Conservation (phyloP, 2,329 filamentous ascomycete genomes). For the Penicillium corylophilum region DNA sequence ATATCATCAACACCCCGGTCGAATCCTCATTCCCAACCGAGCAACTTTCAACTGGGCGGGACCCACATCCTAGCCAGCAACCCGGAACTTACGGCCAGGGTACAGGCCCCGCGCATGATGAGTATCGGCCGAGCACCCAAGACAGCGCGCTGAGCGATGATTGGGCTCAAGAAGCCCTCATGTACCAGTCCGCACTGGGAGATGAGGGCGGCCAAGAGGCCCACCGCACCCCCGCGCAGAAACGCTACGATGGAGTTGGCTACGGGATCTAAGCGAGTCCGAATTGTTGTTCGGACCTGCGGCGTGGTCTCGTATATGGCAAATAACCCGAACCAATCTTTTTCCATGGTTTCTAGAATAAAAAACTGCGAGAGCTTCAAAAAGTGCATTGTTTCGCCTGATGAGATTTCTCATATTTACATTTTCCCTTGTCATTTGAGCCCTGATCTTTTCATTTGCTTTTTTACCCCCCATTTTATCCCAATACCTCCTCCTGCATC, state of each 20-base stretch:
- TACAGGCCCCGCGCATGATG: conserved; percentile 16
- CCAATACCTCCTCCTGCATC: conserved; percentile 3
- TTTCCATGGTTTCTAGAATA: neutral
- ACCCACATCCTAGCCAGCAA: conserved; percentile 34
- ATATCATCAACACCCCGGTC: conserved; percentile 17
- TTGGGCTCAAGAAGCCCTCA: conserved; percentile 43
- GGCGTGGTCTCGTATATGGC: conserved; percentile 8
- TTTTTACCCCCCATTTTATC: conserved; percentile 1
- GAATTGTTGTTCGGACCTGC: neutral
- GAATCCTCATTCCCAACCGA: conserved; percentile 8
- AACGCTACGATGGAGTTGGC: conserved; percentile 31
- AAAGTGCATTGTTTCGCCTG: neutral
- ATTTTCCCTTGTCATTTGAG: neutral
- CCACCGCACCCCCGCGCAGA: conserved; percentile 22
- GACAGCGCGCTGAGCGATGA: conserved; percentile 31
- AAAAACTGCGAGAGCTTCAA: neutral
- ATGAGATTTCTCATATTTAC: neutral
- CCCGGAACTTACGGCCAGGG: conserved; percentile 18
- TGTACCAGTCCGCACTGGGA: conserved; percentile 36
- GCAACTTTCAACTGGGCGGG: conserved; percentile 21
- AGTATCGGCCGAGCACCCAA: conserved; percentile 16
- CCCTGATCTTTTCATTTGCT: neutral
- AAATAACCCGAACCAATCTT: neutral
- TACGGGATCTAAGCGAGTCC: conserved; percentile 4
- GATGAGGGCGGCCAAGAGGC: conserved; percentile 22